phyloP scores from a whole-genome alignment of 2,329 filamentous ascomycete genomes.

The Rhinocladiella mackenziei region DNA sequence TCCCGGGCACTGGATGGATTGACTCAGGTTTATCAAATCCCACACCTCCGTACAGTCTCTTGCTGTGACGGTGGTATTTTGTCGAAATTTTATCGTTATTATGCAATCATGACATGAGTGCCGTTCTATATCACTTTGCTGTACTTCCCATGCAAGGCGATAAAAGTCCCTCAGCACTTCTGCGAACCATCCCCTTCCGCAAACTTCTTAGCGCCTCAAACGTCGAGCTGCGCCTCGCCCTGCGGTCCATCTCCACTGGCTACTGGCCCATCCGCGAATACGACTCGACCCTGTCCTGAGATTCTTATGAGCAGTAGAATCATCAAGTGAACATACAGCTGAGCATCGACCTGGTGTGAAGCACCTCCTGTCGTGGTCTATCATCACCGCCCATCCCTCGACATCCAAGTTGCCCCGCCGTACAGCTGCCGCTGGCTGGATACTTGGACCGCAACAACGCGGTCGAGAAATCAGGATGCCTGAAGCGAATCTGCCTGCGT shows the following conservation, averaged over 20 bases:
- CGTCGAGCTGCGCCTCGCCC: conserved; percentile 21
- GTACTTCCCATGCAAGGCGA: background rate
- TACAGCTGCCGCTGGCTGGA: conserved; percentile 13
- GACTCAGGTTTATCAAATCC: background rate
- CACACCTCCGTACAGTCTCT: background rate
- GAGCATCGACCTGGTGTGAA: conserved; percentile 1
- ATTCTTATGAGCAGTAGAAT: conserved; percentile 5
- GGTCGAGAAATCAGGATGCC: conserved; percentile 35
- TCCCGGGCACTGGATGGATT: too few species aligned
- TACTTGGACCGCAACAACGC: conserved; percentile 13
- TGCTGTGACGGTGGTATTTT: conserved; percentile 10
- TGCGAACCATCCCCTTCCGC: conserved; percentile 16
- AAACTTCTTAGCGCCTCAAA: conserved; percentile 22
- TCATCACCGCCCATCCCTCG: conserved; percentile 1
- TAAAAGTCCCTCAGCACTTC: background rate
- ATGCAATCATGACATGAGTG: conserved; percentile 26
- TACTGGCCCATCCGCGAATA: conserved; percentile 19
- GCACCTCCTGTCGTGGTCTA: background rate
- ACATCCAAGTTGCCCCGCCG: conserved; percentile 18
- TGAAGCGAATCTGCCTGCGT: conserved; percentile 62
- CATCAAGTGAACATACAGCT: background rate
- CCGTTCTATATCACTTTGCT: too few species aligned
- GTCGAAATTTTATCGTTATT: conserved; percentile 14
- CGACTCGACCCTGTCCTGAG: conserved; percentile 6
- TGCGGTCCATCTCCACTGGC: conserved; percentile 1